phyloP scores from a whole-genome alignment of 106 monocot genomes.

The Ottelia alismoides region DNA sequence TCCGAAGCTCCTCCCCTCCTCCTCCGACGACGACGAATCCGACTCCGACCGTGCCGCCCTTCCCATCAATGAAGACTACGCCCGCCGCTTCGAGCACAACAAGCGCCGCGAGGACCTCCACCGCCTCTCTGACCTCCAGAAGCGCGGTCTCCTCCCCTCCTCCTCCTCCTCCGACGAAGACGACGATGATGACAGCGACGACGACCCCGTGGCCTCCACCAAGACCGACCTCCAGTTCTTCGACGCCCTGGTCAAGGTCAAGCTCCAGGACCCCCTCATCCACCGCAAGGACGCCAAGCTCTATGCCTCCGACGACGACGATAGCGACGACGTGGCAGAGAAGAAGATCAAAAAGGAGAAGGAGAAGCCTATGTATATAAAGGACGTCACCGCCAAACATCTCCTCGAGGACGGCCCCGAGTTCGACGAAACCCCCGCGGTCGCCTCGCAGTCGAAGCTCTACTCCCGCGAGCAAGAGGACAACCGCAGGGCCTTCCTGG shows the following conservation, averaged over 20 bases:
- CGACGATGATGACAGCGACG: slow-evolving; percentile 13
- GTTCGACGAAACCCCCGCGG: slow-evolving; percentile 10
- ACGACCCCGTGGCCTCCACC: slow-evolving; percentile 13
- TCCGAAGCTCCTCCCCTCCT: no score
- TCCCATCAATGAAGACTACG: slow-evolving; percentile 65
- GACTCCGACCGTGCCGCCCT: slow-evolving; percentile 36
- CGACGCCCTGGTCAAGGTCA: slow-evolving; percentile 45
- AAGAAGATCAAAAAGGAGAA: slow-evolving; percentile 20
- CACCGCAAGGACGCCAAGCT: slow-evolving; percentile 39
- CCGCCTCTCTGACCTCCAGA: slow-evolving; percentile 51
- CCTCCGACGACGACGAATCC: slow-evolving; percentile 4
- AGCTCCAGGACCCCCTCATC: slow-evolving; percentile 49
- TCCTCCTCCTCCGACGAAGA: slow-evolving; percentile 29
- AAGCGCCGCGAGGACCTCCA: slow-evolving; percentile 80
- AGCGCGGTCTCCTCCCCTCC: slow-evolving; percentile 24
- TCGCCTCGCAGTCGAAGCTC: slow-evolving; percentile 23
- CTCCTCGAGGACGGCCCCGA: slow-evolving; percentile 79
- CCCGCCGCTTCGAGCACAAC: slow-evolving; percentile 86
- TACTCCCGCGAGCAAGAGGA: slow-evolving; percentile 67
- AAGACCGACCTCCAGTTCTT: slow-evolving; percentile 42
- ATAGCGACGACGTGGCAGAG: slow-evolving; percentile 11
- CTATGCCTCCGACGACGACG: slow-evolving; percentile 37
- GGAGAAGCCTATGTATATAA: slow-evolving; percentile 76
- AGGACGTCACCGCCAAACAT: slow-evolving; percentile 63
- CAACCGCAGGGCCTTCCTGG: slow-evolving; percentile 48